Evolutionary conservation across 805 yeast species (phyloP).

Genomic region (Hanseniaspora singularis): DNA sequence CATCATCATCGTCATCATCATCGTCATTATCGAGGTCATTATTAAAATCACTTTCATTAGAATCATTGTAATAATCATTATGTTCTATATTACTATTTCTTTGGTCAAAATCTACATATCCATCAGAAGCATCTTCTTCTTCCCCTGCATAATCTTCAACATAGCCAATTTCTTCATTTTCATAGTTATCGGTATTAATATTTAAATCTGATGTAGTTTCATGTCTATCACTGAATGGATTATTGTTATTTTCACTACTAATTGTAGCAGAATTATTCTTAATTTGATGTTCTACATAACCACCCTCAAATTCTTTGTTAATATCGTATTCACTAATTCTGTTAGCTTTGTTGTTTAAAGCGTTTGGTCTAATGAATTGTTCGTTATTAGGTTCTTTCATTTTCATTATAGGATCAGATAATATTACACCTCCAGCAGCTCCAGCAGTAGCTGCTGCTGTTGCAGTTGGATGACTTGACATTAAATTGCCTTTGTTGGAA

Average conservation of each 20-base stretch:
- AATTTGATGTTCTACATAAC: slow-evolving; percentile 6
- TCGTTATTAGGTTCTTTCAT: too few relatives aligned
- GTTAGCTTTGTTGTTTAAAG: background rate
- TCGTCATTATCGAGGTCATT: background rate
- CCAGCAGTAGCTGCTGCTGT: background rate
- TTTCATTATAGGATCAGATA: too few relatives aligned
- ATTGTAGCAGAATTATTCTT: background rate
- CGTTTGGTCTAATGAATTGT: slow-evolving; percentile 2
- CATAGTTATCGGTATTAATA: background rate
- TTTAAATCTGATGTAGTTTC: slow-evolving; percentile 12
- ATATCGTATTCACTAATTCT: slow-evolving; percentile 14
- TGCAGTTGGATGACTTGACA: background rate
- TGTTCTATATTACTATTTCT: background rate
- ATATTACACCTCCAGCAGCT: too few relatives aligned
- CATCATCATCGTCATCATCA: slow-evolving; percentile 5
- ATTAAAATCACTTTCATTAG: background rate
- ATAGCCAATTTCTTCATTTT: background rate
- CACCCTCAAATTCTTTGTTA: slow-evolving; percentile 13
- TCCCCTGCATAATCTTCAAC: slow-evolving; percentile 3
- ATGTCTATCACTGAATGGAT: slow-evolving; percentile 12
- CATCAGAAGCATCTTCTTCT: slow-evolving; percentile 11
- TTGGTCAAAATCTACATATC: slow-evolving; percentile 7
- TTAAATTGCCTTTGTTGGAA: background rate
- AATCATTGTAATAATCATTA: background rate
- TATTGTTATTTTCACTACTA: background rate